Conservation (phyloP, 2,329 filamentous ascomycete species). For the Bipolaris zeicola region DNA sequence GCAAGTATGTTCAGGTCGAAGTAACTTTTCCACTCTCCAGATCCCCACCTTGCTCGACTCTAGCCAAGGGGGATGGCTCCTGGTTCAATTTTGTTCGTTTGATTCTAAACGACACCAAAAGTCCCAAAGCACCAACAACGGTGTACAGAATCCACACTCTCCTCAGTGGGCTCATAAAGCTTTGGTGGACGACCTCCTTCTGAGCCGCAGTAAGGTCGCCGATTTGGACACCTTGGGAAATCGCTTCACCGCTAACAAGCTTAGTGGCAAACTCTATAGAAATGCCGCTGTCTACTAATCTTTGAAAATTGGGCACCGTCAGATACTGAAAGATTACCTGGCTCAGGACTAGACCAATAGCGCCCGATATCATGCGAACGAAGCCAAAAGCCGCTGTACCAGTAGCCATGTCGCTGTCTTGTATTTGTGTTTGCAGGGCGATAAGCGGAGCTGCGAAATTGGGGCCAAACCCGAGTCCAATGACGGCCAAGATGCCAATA, state of each 20-base stretch:
- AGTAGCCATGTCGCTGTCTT: conserved; percentile 57
- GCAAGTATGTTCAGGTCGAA: conserved; percentile 12
- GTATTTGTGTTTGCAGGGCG: conserved; percentile 63
- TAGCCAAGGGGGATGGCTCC: not conserved
- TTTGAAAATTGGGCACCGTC: conserved; percentile 57
- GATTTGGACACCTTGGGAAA: conserved; percentile 37
- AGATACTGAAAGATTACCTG: conserved; percentile 60
- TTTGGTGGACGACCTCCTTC: conserved; percentile 46
- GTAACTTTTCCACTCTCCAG: conserved; percentile 24
- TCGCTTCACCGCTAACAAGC: conserved; percentile 40
- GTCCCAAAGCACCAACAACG: conserved; percentile 45
- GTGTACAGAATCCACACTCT: conserved; percentile 60
- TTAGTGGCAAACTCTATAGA: conserved; percentile 23
- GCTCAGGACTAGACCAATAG: conserved; percentile 57
- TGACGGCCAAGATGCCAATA: conserved; percentile 56
- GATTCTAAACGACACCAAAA: conserved; percentile 43
- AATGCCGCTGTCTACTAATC: conserved; percentile 30
- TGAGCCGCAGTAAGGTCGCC: conserved; percentile 36
- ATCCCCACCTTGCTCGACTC: not conserved
- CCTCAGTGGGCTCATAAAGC: conserved; percentile 52
- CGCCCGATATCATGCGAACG: conserved; percentile 51
- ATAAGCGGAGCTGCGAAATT: conserved; percentile 62
- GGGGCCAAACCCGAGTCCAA: conserved; percentile 58
- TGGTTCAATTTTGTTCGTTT: conserved; percentile 36
- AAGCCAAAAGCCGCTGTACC: conserved; percentile 60